Conservation (phyloP, 2,329 filamentous ascomycete genomes). For the Aspergillus sp. region DNA sequence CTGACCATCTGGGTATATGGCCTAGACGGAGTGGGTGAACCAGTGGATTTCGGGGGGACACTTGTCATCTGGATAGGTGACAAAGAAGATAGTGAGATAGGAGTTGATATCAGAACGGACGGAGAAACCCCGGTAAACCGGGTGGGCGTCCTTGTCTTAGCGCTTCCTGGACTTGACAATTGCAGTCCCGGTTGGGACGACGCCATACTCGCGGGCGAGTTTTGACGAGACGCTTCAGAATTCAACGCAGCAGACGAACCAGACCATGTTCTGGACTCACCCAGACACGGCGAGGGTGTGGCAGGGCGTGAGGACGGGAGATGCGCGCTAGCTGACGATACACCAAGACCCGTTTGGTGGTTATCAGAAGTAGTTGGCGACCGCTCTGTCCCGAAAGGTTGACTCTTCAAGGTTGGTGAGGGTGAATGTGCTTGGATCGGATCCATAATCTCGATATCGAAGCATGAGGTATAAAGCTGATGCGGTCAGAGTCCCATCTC, state of each 20-base stretch:
- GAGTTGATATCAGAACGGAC: neutral
- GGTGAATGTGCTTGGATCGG: neutral
- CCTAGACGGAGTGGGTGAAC: neutral
- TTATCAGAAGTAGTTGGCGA: neutral
- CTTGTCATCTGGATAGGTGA: neutral
- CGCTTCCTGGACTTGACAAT: neutral
- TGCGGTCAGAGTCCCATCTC: neutral
- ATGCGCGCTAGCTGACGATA: neutral
- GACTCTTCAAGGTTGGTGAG: neutral
- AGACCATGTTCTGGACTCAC: neutral
- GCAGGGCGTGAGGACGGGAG: neutral
- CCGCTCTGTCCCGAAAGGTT: neutral
- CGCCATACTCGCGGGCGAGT: neutral
- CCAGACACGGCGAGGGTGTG: neutral
- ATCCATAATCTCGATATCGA: neutral
- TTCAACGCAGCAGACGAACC: neutral
- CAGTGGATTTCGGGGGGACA: neutral
- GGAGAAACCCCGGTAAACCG: neutral
- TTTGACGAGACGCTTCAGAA: neutral
- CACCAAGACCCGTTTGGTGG: neutral
- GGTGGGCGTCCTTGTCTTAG: neutral
- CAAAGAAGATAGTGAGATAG: neutral
- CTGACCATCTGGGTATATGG: neutral
- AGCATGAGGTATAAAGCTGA: conserved; percentile 3
- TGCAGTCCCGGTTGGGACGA: neutral